Evolutionary conservation across 2,329 filamentous ascomycete species (phyloP).

Genomic region (Raffaelea ambrosiae): DNA sequence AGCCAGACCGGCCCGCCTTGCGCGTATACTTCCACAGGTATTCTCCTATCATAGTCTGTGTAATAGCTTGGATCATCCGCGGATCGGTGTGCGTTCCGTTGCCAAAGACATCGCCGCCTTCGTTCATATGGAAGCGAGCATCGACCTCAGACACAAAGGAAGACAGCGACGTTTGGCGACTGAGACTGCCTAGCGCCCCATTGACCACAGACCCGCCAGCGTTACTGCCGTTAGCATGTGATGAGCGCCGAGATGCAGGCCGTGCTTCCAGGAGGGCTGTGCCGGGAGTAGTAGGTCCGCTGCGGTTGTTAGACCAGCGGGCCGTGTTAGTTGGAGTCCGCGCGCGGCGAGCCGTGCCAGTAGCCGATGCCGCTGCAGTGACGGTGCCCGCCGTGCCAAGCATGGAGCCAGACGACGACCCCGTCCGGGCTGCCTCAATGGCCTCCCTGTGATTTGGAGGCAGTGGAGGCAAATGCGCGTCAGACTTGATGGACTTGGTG

Average conservation of each 20-base stretch:
- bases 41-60: slow-evolving; percentile 98
- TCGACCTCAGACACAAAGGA: slow-evolving; percentile 95
- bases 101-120: slow-evolving; percentile 35
- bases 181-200: slow-evolving; percentile 15
- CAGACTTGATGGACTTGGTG: slow-evolving; percentile 17
- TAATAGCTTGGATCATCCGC: slow-evolving; percentile 98
- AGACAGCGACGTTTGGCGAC: slow-evolving; percentile 76
- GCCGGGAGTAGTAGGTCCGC: slow-evolving; percentile 30
- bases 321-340: slow-evolving; percentile 6
- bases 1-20: slow-evolving; percentile 78
- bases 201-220: not conserved
- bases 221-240: slow-evolving; percentile 14
- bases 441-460: slow-evolving; percentile 75
- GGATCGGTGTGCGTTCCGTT: slow-evolving; percentile 70
- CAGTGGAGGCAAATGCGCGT: slow-evolving; percentile 63
- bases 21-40: slow-evolving; percentile 99
- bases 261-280: slow-evolving; percentile 29
- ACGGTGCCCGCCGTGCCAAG: not conserved
- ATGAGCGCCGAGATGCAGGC: slow-evolving; percentile 34
- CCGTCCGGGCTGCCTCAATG: slow-evolving; percentile 68
- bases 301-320: slow-evolving; percentile 22
- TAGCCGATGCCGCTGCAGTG: slow-evolving; percentile 18
- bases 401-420: slow-evolving; percentile 35
- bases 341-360: slow-evolving; percentile 2
- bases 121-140: slow-evolving; percentile 72